Conservation (phyloP, 768 basidiomycete genomes). For the Leccinum obscurum region DNA sequence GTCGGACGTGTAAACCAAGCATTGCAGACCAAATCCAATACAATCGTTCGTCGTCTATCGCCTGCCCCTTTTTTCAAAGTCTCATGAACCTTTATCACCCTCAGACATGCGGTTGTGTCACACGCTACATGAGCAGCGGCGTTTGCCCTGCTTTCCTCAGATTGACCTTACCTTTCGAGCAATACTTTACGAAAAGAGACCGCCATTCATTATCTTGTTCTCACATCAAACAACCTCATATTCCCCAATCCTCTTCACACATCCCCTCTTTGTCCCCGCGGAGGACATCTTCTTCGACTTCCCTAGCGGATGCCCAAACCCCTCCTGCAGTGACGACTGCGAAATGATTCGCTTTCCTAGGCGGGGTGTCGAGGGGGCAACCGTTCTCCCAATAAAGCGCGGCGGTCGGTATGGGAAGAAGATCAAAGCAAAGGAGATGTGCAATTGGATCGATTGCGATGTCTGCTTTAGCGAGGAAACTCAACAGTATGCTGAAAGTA, state of each 20-base stretch:
- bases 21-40: conserved; percentile 66
- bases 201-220: conserved; percentile 75
- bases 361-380: conserved; percentile 58
- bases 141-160: conserved; percentile 81
- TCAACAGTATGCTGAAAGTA: conserved; percentile 35
- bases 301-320: conserved; percentile 77
- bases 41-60: conserved; percentile 54
- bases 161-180: conserved; percentile 78
- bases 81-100: conserved; percentile 8
- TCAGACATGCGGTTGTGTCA: conserved; percentile 68
- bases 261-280: conserved; percentile 66
- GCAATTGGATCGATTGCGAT: conserved; percentile 80
- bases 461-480: conserved; percentile 54
- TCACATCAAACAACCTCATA: conserved; percentile 81
- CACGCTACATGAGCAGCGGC: conserved; percentile 62
- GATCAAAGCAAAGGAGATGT: conserved; percentile 63
- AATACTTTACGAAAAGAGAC: conserved; percentile 72
- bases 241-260: conserved; percentile 79
- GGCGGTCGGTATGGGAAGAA: conserved; percentile 50
- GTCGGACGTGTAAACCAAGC: conserved; percentile 59
- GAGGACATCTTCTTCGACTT: conserved; percentile 75
- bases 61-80: background rate
- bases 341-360: conserved; percentile 82
- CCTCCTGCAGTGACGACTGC: conserved; percentile 77
- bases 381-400: conserved; percentile 62